Conservation (phyloP, 2,329 filamentous ascomycete species). For the Tolypocladium album region DNA sequence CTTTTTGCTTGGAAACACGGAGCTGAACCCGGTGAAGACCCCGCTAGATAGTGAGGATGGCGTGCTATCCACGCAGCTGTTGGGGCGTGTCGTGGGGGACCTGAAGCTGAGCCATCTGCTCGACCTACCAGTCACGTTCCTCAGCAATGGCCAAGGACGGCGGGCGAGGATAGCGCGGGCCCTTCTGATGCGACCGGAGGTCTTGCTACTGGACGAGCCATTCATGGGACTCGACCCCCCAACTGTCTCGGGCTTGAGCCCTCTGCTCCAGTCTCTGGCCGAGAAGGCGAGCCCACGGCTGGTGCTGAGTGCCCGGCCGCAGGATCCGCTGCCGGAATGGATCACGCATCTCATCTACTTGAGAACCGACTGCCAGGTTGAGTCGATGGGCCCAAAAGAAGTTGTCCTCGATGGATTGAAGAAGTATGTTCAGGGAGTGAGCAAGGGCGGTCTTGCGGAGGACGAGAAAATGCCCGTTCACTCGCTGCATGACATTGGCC, state of each 20-base stretch:
- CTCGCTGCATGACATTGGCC: constrained; percentile 38
- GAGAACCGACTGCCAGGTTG: constrained; percentile 54
- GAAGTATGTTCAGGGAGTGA: constrained; percentile 35
- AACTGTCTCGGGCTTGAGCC: constrained; percentile 61
- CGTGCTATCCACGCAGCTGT: constrained; percentile 33
- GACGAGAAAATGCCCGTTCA: constrained; percentile 37
- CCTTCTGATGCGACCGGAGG: constrained; percentile 65
- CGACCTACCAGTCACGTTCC: constrained; percentile 72
- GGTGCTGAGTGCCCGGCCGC: constrained; percentile 68
- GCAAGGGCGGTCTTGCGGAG: constrained; percentile 29
- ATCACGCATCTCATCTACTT: constrained; percentile 75
- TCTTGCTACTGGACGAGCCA: constrained; percentile 82
- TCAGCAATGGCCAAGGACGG: constrained; percentile 89
- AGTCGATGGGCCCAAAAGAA: constrained; percentile 53
- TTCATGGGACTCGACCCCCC: constrained; percentile 94
- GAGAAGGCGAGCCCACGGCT: constrained; percentile 57
- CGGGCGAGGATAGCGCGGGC: constrained; percentile 82
- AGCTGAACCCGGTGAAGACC: constrained; percentile 58
- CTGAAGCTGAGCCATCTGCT: constrained; percentile 59
- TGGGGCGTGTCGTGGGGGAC: constrained; percentile 57
- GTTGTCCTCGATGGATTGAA: constrained; percentile 46
- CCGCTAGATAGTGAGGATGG: constrained; percentile 31
- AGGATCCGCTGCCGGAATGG: constrained; percentile 84
- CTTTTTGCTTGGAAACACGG: constrained; percentile 72
- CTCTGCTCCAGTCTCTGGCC: constrained; percentile 59